Evolutionary conservation across 208 protist genomes (phyloP), one percentile per base, ranked within the genome.

Genomic region (Crithidia thermophila): DNA sequence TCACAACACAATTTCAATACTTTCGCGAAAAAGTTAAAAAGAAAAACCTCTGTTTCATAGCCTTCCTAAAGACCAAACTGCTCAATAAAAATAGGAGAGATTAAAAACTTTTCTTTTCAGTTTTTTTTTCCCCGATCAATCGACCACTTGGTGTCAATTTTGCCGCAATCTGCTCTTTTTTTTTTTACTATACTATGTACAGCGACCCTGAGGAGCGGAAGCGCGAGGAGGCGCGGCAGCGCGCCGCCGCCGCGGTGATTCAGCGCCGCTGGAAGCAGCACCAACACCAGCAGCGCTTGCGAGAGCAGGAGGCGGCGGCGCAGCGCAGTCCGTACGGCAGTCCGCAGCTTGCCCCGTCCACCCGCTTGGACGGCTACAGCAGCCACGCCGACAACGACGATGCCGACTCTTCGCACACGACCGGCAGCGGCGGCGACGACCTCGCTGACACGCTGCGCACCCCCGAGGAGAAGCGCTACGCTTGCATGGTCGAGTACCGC

Each of bases 261-360:
- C 91, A 96, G 75, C 58, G 67, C 27, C 73, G 75, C 18, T 96
- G 91, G 91, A 73, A 66, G 28, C 58, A 82, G 21, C 79, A 83
- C 49, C 23, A 40, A 16, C 69, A 78, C 14, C 60, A 64, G 34
- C 68, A 74, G 28, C 63, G 79, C 27, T 45, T 76, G 14, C 58
- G 42, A 18, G 67, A 76, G 52, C 51, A 62, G 49, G 80, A 75
- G 18, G 20, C 23, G 0, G 20, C 51, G 2, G 58, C 36, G 39
- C 56, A 28, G 21, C 50, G 58, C 37, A 58, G 59, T n/a, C 13
- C 33, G n/a, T 55, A 46, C 60, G 53, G 60, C 52, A 49, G 13
- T 10, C 36, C 57, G 14, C 20, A 45, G 14, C 9, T 56, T 3
- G 25, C 16, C 0, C 33, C 61, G 6, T 65, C 61, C 16, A 30